These are phyloP conservation scores for Miamiensis avidus DNA, from an alignment of 169 alveolate species.

Conservation along the genomic window DNA sequence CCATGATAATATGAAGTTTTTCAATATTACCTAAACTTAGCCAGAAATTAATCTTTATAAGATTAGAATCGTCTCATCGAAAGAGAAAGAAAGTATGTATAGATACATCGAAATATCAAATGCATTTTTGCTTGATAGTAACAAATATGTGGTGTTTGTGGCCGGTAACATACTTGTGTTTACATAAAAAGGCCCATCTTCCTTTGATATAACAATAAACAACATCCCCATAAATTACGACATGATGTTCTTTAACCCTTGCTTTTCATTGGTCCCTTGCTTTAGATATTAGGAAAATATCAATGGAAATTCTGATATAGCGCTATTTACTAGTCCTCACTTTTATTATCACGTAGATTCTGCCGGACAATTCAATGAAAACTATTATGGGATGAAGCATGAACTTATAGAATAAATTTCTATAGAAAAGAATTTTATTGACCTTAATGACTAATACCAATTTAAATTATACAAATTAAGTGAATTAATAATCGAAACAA, in stretches of 20 bases:
- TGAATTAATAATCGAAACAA: not conserved
- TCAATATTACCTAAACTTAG: not conserved
- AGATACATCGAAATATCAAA: not conserved
- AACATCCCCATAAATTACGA: not conserved
- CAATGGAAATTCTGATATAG: not conserved
- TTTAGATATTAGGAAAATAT: not conserved
- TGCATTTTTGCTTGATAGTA: not conserved
- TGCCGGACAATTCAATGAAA: slow-evolving; percentile 1
- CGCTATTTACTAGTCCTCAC: not conserved
- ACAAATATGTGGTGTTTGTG: not conserved
- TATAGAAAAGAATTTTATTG: not conserved
- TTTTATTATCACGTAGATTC: not conserved
- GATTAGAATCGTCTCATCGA: not conserved
- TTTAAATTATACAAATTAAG: not conserved
- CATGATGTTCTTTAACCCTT: not conserved
- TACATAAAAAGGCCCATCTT: too few relatives aligned
- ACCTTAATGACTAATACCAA: not conserved
- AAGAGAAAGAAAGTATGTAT: not conserved
- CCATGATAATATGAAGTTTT: not conserved
- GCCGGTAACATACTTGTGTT: not conserved
- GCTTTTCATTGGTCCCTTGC: not conserved
- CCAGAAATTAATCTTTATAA: slow-evolving; percentile 1
- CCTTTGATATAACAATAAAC: not conserved
- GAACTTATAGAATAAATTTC: not conserved
- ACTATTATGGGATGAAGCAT: slow-evolving; percentile 1